These are phyloP conservation scores for Helotiales sp. DNA, from an alignment of 2,329 filamentous ascomycete genomes.

Conservation along the genomic window DNA sequence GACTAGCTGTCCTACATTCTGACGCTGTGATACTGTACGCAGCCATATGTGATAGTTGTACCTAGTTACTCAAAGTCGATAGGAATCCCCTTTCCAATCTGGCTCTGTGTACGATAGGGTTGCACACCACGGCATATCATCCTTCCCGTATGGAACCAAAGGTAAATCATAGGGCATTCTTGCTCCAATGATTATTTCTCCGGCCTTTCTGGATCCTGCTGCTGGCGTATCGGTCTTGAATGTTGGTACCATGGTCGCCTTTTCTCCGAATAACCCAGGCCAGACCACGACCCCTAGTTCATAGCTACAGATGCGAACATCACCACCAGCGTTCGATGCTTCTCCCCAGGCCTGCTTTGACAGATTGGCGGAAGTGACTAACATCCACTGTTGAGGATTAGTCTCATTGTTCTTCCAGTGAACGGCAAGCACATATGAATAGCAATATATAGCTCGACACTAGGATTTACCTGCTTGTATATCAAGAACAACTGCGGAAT, in stretches of 20 bases:
- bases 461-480: no score
- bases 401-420: not conserved
- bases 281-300: constrained; percentile 85
- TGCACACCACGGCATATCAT: constrained; percentile 80
- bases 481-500: not conserved
- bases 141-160: constrained; percentile 64
- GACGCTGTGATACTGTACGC: not conserved
- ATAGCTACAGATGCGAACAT: constrained; percentile 77
- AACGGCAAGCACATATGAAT: no score
- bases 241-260: constrained; percentile 65
- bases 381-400: constrained; percentile 62
- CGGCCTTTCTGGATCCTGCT: constrained; percentile 36
- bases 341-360: constrained; percentile 91
- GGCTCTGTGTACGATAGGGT: constrained; percentile 61
- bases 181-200: constrained; percentile 62
- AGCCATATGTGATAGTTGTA: not conserved
- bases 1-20: not conserved
- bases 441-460: no score
- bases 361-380: constrained; percentile 89
- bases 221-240: constrained; percentile 66
- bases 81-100: constrained; percentile 52
- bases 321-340: constrained; percentile 56
- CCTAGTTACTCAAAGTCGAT: constrained; percentile 13
- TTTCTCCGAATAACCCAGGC: constrained; percentile 63
- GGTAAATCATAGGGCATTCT: constrained; percentile 86